A percentile compares a stretch with the other conserved stretches of the same genome.
phyloP scores from a whole-genome alignment of 441 rosid genomes.

The Mallotus repandus region DNA sequence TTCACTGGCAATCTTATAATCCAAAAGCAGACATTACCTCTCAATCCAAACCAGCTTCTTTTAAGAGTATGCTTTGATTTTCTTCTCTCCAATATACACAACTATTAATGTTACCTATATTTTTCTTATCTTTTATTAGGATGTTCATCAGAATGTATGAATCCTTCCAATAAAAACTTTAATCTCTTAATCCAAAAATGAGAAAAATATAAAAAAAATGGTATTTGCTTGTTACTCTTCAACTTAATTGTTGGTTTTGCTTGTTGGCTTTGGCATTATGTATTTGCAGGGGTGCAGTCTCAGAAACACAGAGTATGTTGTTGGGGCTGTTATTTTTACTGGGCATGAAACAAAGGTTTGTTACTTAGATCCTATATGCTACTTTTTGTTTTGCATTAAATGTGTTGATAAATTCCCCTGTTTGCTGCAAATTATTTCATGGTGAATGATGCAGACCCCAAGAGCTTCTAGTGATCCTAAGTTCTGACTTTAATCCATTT shows the following conservation, averaged over 20 bases:
- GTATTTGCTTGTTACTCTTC: not conserved
- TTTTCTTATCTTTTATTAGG: slow-evolving; percentile 18
- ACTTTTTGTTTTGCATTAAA: not conserved
- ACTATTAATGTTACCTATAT: slow-evolving; percentile 26
- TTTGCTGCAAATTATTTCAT: not conserved
- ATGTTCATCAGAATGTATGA: slow-evolving; percentile 16
- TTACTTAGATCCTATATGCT: slow-evolving; percentile 8
- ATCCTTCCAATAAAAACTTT: slow-evolving; percentile 7
- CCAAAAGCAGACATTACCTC: slow-evolving; percentile 86
- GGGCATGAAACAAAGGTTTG: slow-evolving; percentile 98
- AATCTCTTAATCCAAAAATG: slow-evolving; percentile 1
- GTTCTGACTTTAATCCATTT: not conserved
- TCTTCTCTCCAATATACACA: slow-evolving; percentile 18
- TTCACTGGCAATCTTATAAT: slow-evolving; percentile 94
- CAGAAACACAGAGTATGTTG: slow-evolving; percentile 87
- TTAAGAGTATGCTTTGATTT: slow-evolving; percentile 64
- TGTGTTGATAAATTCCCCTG: not conserved
- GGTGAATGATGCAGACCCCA: not conserved
- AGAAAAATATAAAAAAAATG: not conserved
- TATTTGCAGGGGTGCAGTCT: slow-evolving; percentile 96
- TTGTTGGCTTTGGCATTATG: slow-evolving; percentile 23
- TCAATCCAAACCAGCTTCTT: slow-evolving; percentile 92
- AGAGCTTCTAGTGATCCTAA: not conserved
- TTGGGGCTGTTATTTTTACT: slow-evolving; percentile 79
- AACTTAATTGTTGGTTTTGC: slow-evolving; percentile 8